Conservation (phyloP, 768 basidiomycete genomes). For the Pleurotus giganteus region DNA sequence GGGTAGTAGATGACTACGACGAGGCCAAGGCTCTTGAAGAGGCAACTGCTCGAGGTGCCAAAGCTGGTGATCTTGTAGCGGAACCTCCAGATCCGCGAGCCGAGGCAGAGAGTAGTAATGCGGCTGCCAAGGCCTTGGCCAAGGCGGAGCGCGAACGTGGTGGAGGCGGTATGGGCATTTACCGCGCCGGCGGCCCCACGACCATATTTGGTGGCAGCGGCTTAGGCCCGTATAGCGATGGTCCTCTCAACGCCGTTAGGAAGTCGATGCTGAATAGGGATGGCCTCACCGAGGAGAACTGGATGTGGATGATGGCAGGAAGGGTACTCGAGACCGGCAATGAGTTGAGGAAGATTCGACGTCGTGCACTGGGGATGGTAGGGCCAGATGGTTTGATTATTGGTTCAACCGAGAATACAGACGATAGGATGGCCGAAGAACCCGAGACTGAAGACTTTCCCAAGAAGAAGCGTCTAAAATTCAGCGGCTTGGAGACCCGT, state of each 20-base stretch:
- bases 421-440: constrained; percentile 23
- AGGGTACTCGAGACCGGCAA: constrained; percentile 61
- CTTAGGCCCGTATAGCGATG: constrained; percentile 86
- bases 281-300: constrained; percentile 85
- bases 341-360: constrained; percentile 61
- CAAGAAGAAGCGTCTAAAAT: constrained; percentile 25
- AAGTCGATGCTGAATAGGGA: constrained; percentile 78
- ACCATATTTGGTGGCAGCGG: constrained; percentile 87
- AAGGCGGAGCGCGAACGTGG: constrained; percentile 51
- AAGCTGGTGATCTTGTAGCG: constrained; percentile 79
- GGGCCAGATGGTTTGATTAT: constrained; percentile 38
- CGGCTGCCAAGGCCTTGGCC: constrained; percentile 20
- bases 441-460: constrained; percentile 10
- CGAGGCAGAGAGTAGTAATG: constrained; percentile 32
- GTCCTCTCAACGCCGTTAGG: constrained; percentile 79
- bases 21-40: constrained; percentile 81
- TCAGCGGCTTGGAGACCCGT: constrained; percentile 23
- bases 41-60: constrained; percentile 77
- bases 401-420: constrained; percentile 24
- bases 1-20: constrained; percentile 96
- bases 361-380: constrained; percentile 48
- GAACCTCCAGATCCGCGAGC: constrained; percentile 74
- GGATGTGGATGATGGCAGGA: constrained; percentile 82
- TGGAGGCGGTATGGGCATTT: constrained; percentile 63
- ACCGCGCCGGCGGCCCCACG: constrained; percentile 89